These are phyloP conservation scores for Claviceps pazoutovae DNA, from an alignment of 2,329 filamentous ascomycete genomes.

Conservation along the genomic window DNA sequence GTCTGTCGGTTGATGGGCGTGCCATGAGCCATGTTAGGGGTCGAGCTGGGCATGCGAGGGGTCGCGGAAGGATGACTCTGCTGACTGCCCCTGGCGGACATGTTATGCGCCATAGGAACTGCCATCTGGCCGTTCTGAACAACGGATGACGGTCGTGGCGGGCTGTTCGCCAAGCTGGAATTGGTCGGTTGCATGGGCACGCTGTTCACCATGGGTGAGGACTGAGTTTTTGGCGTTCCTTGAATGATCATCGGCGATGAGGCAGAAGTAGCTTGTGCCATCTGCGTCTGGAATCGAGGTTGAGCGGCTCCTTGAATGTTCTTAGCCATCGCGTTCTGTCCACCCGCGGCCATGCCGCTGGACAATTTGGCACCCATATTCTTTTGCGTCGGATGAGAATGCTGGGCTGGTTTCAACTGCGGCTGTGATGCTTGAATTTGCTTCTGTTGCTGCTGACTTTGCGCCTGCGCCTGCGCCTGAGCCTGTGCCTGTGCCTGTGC, in stretches of 20 bases:
- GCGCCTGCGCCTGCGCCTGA: constrained; percentile 1
- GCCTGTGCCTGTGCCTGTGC: constrained; percentile 6
- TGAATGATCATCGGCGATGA: constrained; percentile 55
- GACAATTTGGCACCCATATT: constrained; percentile 24
- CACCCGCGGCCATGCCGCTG: constrained; percentile 19
- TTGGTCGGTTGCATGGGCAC: constrained; percentile 51
- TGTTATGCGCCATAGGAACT: constrained; percentile 45
- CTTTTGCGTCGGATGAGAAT: constrained; percentile 22
- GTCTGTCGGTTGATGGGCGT: constrained; percentile 42
- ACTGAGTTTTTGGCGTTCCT: constrained; percentile 50
- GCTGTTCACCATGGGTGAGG: constrained; percentile 49
- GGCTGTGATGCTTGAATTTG: neutral
- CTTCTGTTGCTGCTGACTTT: constrained; percentile 1
- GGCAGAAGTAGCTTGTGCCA: constrained; percentile 42
- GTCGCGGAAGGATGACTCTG: constrained; percentile 52
- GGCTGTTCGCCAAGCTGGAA: constrained; percentile 56
- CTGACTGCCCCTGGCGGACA: constrained; percentile 51
- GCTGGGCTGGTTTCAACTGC: constrained; percentile 16
- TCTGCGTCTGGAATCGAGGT: constrained; percentile 38
- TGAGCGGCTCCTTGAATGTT: constrained; percentile 27
- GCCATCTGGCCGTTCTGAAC: constrained; percentile 46
- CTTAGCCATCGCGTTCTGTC: constrained; percentile 23
- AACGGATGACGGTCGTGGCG: constrained; percentile 51
- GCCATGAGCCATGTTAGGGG: constrained; percentile 45
- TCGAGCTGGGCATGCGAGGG: constrained; percentile 46